Percentiles rank a stretch among this genome's conserved stretches.
Evolutionary conservation across 2,329 filamentous ascomycete species (phyloP).

Genomic region (Raffaelea ambrosiae): DNA sequence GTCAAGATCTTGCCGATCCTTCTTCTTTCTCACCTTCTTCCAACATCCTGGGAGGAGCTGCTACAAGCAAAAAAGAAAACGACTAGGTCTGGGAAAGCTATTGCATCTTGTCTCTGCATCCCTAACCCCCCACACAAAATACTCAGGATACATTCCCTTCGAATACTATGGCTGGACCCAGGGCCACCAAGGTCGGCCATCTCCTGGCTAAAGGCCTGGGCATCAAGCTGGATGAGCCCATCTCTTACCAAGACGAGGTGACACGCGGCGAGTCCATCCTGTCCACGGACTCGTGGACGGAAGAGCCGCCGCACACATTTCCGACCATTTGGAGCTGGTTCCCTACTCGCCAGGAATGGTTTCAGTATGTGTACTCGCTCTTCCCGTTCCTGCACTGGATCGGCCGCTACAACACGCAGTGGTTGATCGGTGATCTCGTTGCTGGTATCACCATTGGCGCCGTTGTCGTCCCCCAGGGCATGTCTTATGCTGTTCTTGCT

Average conservation of each 20-base stretch:
- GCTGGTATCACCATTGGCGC: slow-evolving; percentile 62
- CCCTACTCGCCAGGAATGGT: slow-evolving; percentile 47
- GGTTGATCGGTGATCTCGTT: slow-evolving; percentile 81
- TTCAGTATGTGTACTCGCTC: slow-evolving; percentile 57
- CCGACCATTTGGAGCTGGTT: slow-evolving; percentile 63
- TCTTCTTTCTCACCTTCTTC: no score
- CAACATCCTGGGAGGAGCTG: no score
- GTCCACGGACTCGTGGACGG: slow-evolving; percentile 73
- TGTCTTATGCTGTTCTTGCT: slow-evolving; percentile 87
- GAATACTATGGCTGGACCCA: slow-evolving; percentile 11
- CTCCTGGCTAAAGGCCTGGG: slow-evolving; percentile 69
- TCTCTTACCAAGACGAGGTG: slow-evolving; percentile 51
- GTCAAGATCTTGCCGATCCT: no score
- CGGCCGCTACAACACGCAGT: slow-evolving; percentile 75
- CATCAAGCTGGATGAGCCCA: slow-evolving; percentile 68
- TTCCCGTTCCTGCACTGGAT: slow-evolving; percentile 95
- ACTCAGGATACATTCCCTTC: no score
- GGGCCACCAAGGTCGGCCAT: slow-evolving; percentile 56
- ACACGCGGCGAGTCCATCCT: slow-evolving; percentile 73
- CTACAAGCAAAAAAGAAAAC: no score
- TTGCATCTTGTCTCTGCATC: no score
- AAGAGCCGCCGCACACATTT: slow-evolving; percentile 64
- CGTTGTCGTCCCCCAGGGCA: slow-evolving; percentile 85
- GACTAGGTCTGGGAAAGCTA: no score
- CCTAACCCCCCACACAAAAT: no score